Base-by-base conservation (phyloP, 208 protist species). In the Acanthamoeba triangularis region DNA sequence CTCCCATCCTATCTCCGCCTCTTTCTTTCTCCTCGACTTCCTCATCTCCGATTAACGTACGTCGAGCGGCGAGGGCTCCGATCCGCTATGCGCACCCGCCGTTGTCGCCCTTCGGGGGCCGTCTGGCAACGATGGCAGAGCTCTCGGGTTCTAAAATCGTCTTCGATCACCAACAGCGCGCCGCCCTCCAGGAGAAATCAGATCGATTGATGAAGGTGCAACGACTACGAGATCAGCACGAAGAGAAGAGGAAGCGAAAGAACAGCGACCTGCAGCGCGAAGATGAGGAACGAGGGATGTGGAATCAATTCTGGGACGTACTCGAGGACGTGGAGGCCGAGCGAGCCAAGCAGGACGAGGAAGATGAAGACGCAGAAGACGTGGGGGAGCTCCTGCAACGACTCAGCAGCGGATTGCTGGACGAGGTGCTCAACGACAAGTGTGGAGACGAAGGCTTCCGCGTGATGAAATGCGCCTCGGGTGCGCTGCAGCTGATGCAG, bases 231-330 rank as follows among this genome's bases (percentile, higher is more conserved):
- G 72, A 80, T 41, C 33, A 80, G 37, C 37, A 49, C 37, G 72
- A 80, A 30, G 72, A 80, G 23, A 76, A 76, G 41, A 80, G 72
- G 41, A 80, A 72, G 65, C 65, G 72, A n/a, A 80, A n/a, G n/a
- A n/a, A 52, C 37, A 11, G 20, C 23, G 30, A n/a, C 37, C 13
- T 52, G 5, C 14, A 52, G 23, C 72, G 72, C 20, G 72, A 41
- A 35, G 80, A 63, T 14, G 80, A 88, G 11, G 80, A 88, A 14
- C 25, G 49, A 23, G 80, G 80, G 14, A 33, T 88, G 20, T 88
- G 80, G 80, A 88, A 63, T 41, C 80, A 88, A 28, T 88, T 88
- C 80, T 88, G 80, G 80, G 80, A 88, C 49, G 49, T 88, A 8
- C 80, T 88, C 10, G 80, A 88, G 14, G 80, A 88, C 23, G 80